phyloP scores from a whole-genome alignment of 192 early-diverging fungal genomes.

The Rhizophagus prolifer region DNA sequence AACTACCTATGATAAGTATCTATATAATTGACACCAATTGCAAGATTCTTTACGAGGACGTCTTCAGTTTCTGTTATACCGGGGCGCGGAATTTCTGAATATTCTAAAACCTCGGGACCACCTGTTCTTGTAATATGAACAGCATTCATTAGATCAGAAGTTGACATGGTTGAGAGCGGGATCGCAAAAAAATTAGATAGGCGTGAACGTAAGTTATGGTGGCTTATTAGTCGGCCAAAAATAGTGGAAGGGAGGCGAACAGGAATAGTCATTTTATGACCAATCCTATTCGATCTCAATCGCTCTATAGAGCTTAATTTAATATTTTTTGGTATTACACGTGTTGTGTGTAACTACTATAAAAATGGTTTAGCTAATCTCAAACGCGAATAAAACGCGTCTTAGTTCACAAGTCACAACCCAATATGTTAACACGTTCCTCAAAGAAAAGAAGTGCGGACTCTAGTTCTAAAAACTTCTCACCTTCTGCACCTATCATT shows the following conservation, averaged over 20 bases:
- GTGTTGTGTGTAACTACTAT: no score
- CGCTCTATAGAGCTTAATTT: background rate
- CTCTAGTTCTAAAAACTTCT: background rate
- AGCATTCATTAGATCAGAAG: constrained; percentile 32
- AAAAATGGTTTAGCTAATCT: background rate
- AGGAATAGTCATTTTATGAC: background rate
- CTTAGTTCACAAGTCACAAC: background rate
- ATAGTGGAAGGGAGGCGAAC: background rate
- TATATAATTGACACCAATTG: constrained; percentile 56
- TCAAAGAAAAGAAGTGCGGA: constrained; percentile 5
- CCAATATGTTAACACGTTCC: constrained; percentile 4
- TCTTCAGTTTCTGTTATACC: constrained; percentile 35
- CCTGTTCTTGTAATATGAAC: constrained; percentile 54
- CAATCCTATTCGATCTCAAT: background rate
- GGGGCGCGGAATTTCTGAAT: constrained; percentile 39
- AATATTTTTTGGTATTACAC: no score
- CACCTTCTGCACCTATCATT: background rate
- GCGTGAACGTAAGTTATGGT: background rate
- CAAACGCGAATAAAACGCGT: background rate
- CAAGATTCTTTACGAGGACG: constrained; percentile 72
- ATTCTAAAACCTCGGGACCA: constrained; percentile 56
- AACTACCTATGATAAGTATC: constrained; percentile 62
- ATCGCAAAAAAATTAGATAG: background rate
- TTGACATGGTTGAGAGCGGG: constrained; percentile 11
- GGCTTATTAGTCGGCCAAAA: background rate